Percentiles rank a stretch among this genome's conserved stretches.
phyloP scores from a whole-genome alignment of 2,329 filamentous ascomycete species.

The Fusarium temperatum region DNA sequence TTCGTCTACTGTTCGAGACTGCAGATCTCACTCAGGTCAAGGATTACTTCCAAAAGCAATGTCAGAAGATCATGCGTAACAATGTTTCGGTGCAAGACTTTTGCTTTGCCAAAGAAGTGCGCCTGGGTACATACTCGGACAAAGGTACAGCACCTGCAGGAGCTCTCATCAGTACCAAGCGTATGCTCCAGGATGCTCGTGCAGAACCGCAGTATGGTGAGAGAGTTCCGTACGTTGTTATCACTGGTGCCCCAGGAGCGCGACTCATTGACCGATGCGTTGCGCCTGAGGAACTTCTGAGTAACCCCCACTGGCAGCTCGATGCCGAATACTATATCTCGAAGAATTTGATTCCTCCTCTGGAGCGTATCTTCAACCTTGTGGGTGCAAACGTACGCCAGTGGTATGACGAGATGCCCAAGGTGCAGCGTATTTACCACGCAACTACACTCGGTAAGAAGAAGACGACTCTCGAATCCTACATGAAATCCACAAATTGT shows the following conservation, averaged over 20 bases:
- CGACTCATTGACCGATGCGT: constrained; percentile 90
- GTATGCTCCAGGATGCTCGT: constrained; percentile 86
- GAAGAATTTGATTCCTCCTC: constrained; percentile 93
- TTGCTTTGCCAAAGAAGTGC: constrained; percentile 93
- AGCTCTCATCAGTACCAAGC: constrained; percentile 84
- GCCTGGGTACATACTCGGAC: constrained; percentile 83
- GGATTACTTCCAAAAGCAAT: constrained; percentile 87
- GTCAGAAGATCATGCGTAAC: constrained; percentile 90
- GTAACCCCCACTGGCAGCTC: constrained; percentile 79
- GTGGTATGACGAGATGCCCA: constrained; percentile 98
- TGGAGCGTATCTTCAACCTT: constrained; percentile 96
- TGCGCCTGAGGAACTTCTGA: constrained; percentile 81
- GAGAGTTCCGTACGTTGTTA: constrained; percentile 91
- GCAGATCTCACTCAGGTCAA: constrained; percentile 91
- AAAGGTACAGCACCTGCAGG: constrained; percentile 84
- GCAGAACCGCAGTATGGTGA: constrained; percentile 95
- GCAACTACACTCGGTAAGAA: constrained; percentile 46
- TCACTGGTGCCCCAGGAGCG: constrained; percentile 86
- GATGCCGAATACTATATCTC: constrained; percentile 97
- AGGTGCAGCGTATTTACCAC: constrained; percentile 74
- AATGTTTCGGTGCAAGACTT: constrained; percentile 93
- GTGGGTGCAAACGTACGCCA: constrained; percentile 88
- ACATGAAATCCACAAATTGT: constrained; percentile 84
- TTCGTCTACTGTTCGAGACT: constrained; percentile 90
- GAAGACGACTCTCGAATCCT: constrained; percentile 89